These are phyloP conservation scores for Bryum argenteum DNA, from an alignment of 225 moss, liverwort and hornwort genomes.

Conservation along the genomic window DNA sequence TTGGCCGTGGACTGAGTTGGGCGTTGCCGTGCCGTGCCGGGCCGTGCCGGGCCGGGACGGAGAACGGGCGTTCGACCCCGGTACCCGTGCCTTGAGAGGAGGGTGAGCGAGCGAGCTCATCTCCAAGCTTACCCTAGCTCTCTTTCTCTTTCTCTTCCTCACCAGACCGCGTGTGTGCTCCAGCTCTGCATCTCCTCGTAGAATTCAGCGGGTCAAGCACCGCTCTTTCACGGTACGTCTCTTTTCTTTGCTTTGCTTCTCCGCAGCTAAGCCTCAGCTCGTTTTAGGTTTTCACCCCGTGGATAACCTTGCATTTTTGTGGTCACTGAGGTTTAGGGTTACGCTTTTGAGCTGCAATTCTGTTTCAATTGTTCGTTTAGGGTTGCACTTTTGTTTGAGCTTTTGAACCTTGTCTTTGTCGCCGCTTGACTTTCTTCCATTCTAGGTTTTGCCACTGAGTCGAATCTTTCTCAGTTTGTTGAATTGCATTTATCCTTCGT, in stretches of 20 bases:
- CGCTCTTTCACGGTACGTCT: constrained; percentile 37
- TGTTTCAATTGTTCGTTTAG: constrained; percentile 20
- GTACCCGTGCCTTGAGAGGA: constrained; percentile 9
- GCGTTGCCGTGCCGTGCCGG: background rate
- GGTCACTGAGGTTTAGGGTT: constrained; percentile 1
- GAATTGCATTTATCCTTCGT: background rate
- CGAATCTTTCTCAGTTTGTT: background rate
- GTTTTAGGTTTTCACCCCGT: constrained; percentile 36
- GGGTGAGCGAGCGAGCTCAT: constrained; percentile 18
- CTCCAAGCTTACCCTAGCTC: constrained; percentile 23
- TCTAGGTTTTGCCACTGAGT: background rate
- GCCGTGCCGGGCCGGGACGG: constrained; percentile 23
- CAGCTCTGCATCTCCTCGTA: constrained; percentile 9
- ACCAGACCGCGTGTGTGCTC: background rate
- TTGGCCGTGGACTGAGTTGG: constrained; percentile 1
- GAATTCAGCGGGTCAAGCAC: constrained; percentile 27
- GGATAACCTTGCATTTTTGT: constrained; percentile 18
- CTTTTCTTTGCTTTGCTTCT: background rate
- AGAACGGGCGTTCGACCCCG: constrained; percentile 1
- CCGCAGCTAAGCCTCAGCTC: background rate
- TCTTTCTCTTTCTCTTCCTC: background rate
- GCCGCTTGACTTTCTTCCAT: background rate
- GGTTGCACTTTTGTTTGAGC: background rate
- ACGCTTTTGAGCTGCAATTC: constrained; percentile 3
- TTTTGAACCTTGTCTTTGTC: background rate